Conservation (phyloP, 306 rosid genomes). For the Castanea mollissima region DNA sequence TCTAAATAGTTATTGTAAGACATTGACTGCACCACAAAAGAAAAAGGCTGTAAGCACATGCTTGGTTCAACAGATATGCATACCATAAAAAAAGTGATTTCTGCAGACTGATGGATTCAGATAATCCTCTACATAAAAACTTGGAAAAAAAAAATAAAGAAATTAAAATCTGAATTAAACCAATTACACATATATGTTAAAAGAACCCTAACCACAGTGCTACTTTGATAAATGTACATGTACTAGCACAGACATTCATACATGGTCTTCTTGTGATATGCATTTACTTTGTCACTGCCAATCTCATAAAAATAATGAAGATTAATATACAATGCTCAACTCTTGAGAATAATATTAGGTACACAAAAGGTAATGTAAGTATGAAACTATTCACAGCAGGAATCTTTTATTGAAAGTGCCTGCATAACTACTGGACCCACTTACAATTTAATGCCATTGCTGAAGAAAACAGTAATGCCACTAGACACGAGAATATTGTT, state of each 20-base stretch:
- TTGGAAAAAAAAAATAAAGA: neutral
- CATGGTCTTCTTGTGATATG: neutral
- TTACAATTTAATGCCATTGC: neutral
- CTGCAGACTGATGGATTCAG: neutral
- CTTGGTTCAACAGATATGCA: neutral
- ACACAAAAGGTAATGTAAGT: neutral
- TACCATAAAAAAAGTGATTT: neutral
- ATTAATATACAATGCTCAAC: neutral
- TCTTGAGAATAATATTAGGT: neutral
- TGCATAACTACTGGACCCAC: neutral
- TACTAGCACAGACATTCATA: neutral
- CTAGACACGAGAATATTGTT: neutral
- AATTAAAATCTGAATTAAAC: neutral
- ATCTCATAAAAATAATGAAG: neutral
- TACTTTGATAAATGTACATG: neutral
- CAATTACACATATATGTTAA: neutral
- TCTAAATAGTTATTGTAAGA: conserved; percentile 90
- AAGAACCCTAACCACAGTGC: neutral
- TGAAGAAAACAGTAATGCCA: neutral
- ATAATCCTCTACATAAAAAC: neutral
- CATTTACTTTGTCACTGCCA: neutral
- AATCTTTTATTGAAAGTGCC: neutral
- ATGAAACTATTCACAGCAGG: neutral
- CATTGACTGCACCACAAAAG: conserved; percentile 69
- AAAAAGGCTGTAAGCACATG: neutral